These are phyloP conservation scores for Colletotrichum cordylinicola DNA, from an alignment of 2,329 filamentous ascomycete genomes.

Conservation along the genomic window DNA sequence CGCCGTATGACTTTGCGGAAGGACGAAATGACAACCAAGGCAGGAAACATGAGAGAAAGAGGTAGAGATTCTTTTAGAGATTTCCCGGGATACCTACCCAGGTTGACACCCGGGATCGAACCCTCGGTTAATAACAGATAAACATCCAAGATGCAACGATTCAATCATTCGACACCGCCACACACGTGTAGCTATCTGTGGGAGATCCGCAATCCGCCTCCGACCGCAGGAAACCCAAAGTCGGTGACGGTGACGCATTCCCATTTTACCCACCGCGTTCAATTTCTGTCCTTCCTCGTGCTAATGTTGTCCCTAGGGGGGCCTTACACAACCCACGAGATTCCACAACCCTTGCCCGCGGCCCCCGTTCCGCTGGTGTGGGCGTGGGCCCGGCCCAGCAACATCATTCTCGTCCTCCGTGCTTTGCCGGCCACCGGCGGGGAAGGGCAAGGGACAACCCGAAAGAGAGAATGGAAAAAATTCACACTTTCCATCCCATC, in stretches of 20 bases:
- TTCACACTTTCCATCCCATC: background rate
- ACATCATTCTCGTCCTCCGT: background rate
- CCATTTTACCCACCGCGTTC: background rate
- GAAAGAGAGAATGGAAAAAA: background rate
- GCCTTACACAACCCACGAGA: background rate
- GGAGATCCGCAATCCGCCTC: background rate
- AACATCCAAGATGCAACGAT: background rate
- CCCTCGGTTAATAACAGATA: background rate
- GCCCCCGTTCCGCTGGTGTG: background rate
- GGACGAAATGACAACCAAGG: background rate
- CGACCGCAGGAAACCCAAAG: background rate
- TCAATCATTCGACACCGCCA: background rate
- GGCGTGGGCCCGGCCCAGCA: background rate
- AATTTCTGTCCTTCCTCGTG: background rate
- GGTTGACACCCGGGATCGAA: background rate
- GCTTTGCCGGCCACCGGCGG: background rate
- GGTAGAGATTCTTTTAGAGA: background rate
- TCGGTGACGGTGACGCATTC: slow-evolving; percentile 1
- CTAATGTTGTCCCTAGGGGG: background rate
- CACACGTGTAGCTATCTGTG: background rate
- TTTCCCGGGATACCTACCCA: background rate
- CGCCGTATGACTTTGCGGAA: background rate
- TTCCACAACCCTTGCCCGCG: background rate
- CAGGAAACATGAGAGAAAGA: background rate
- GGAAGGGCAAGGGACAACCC: background rate